Base-by-base conservation (phyloP, 257 asterid genomes). In the Solanum virginianum region DNA sequence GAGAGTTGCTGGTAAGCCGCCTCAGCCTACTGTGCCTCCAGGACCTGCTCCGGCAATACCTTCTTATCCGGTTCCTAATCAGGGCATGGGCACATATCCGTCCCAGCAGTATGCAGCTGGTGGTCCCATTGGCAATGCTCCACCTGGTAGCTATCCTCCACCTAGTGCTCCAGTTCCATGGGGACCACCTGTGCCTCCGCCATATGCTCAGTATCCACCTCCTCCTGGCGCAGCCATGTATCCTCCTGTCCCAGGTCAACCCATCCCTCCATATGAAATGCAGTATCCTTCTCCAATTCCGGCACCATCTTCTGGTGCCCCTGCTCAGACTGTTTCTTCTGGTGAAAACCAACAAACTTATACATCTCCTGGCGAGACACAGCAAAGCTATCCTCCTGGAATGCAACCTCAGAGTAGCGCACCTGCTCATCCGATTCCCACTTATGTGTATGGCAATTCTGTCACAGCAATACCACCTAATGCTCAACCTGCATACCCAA, bases 1-100 rank as follows among this genome's bases (percentile, higher is more conserved):
- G 82, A 93, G 99, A 88, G 93, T 96, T 10, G 98, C 99, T 0
- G 99, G 99, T 81, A 95, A 93, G 88, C 97, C 95, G 49, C 97
- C 99, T 80, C 97, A 91, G 90, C 95, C 98, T n/a, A 59, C 88
- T n/a, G 90, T 94, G 84, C 94, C 95, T 69, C 98, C 97, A 15
- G 98, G 95, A 83, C 98, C 97, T 65, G 93, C 94, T 54, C 93
- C 93, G 20, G 86, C 94, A 45, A 81, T 89, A 84, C 95, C 97
- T 16, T 63, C 94, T 9, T 93, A 92, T 86, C 95, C 94, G 29
- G 66, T 91, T 84, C 94, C 95, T 22, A 85, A 85, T 87, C 98
- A 90, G 87, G 88, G 94, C 24, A 69, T 88, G 36, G 98, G 95
- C 12, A 88, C 92, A 51, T 93, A 94, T 86, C 96, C 97, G 8